A percentile compares a stretch with the other conserved stretches of the same genome.
Conservation (phyloP, 202 grass and related monocot species). For the Musa balbisiana region DNA sequence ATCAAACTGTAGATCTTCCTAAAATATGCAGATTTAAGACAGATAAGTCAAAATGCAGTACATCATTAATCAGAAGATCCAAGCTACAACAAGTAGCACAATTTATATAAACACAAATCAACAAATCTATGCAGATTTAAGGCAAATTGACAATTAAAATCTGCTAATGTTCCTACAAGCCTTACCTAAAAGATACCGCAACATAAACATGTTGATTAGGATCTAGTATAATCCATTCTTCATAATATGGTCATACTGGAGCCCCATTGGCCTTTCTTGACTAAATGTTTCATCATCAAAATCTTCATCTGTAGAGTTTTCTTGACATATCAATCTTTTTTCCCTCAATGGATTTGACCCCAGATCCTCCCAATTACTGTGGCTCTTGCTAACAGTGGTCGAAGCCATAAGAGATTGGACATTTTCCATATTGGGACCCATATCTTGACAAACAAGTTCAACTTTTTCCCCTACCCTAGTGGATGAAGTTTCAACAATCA, state of each 20-base stretch:
- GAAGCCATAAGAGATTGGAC: slow-evolving; percentile 18
- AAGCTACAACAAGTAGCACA: background rate
- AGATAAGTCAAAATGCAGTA: background rate
- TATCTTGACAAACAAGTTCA: slow-evolving; percentile 30
- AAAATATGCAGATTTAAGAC: background rate
- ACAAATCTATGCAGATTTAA: background rate
- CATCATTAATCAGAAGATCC: background rate
- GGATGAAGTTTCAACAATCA: slow-evolving; percentile 28
- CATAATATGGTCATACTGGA: slow-evolving; percentile 38
- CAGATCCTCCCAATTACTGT: slow-evolving; percentile 24
- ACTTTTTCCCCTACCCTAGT: slow-evolving; percentile 22
- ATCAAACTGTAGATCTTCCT: background rate
- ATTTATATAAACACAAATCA: background rate
- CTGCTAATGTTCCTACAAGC: slow-evolving; percentile 17
- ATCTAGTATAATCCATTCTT: slow-evolving; percentile 31
- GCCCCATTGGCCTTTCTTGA: background rate
- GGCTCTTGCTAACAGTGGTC: slow-evolving; percentile 22
- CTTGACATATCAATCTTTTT: slow-evolving; percentile 23
- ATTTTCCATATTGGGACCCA: slow-evolving; percentile 25
- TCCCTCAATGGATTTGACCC: slow-evolving; percentile 22
- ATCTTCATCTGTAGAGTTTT: slow-evolving; percentile 31
- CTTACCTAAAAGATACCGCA: slow-evolving; percentile 37
- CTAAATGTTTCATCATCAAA: slow-evolving; percentile 30
- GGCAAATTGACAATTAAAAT: background rate
- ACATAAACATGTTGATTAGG: slow-evolving; percentile 25